Evolutionary conservation across 2,329 filamentous ascomycete genomes (phyloP), one percentile per base, ranked within the genome.

Genomic region (Phialophora chinensis): DNA sequence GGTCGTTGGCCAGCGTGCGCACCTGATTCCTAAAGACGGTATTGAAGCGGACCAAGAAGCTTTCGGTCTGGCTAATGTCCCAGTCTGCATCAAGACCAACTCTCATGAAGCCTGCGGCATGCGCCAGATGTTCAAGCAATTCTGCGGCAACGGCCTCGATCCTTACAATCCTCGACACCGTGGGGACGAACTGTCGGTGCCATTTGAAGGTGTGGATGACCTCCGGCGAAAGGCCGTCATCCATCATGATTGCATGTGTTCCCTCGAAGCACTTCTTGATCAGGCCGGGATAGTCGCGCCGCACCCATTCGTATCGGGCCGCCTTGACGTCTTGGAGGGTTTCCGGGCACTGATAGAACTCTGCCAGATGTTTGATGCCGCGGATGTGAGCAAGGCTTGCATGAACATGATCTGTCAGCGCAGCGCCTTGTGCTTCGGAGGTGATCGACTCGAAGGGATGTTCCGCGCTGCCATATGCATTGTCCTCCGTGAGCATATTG

Each of bases 231-330:
- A 94, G 79, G 0, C 91, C 89, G 77, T 95, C 91, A 71, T 95
- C 92, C n/a, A 96, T 84, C 1, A 96, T 82, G 11, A 94, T 82
- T 1, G 86, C 87, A 75, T 93, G 88, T 31, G 91, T 90, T 1
- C 91, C 91, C 12, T 86, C 78, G 4, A 96, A 83, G 72, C 91
- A 95, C 68, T 81, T 83, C 53, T 79, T 81, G 11, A 86, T 82
- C 81, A 92, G 87, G 2, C 77, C 83, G 4, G 87, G 80, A 63
- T 86, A 84, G 66, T 85, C 79, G 23, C 78, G 77, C 29, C 80
- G 74, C 8, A 86, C 76, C 74, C 80, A 80, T 67, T 81, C 79
- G 31, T 79, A 73, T 59, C 85, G 79, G 62, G 83, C 83, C 42
- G 78, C 76, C 59, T 85, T 78, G 33, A 89, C 80, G 4, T 84